These are phyloP conservation scores for Daldinia eschscholtzii DNA, from an alignment of 2,329 filamentous ascomycete genomes.

Conservation along the genomic window DNA sequence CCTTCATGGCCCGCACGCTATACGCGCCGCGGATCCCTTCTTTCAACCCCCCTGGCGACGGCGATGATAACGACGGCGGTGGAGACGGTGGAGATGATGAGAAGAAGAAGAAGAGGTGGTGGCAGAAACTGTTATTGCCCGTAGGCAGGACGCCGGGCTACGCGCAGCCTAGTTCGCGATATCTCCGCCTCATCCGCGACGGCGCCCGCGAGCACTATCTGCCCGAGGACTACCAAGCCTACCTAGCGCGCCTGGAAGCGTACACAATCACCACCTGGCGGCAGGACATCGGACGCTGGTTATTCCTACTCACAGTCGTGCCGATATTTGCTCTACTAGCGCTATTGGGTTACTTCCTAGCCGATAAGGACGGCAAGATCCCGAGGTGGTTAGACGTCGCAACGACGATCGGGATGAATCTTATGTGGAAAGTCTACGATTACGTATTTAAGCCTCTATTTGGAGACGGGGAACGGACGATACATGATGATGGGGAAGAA, in stretches of 20 bases:
- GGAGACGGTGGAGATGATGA: slow-evolving; percentile 28
- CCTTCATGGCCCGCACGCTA: slow-evolving; percentile 88
- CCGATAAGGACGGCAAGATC: slow-evolving; percentile 71
- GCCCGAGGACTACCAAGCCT: slow-evolving; percentile 80
- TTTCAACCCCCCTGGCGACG: slow-evolving; percentile 39
- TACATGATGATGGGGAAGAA: slow-evolving; percentile 41
- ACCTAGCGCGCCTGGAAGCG: slow-evolving; percentile 75
- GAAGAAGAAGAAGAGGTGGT: slow-evolving; percentile 53
- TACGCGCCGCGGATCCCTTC: slow-evolving; percentile 72
- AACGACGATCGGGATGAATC: slow-evolving; percentile 59
- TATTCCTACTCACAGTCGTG: slow-evolving; percentile 72
- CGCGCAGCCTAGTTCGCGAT: slow-evolving; percentile 85
- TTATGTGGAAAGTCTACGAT: slow-evolving; percentile 76
- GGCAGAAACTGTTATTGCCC: slow-evolving; percentile 60
- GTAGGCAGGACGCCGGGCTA: slow-evolving; percentile 74
- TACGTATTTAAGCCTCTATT: slow-evolving; percentile 73
- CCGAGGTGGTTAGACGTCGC: slow-evolving; percentile 74
- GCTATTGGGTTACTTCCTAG: slow-evolving; percentile 62
- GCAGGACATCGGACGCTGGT: slow-evolving; percentile 73
- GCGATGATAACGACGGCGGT: slow-evolving; percentile 34
- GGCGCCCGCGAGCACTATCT: slow-evolving; percentile 86
- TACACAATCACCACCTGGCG: slow-evolving; percentile 76
- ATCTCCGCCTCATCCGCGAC: slow-evolving; percentile 81
- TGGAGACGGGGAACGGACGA: slow-evolving; percentile 85
- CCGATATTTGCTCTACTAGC: slow-evolving; percentile 66